Percentiles rank a stretch among this genome's conserved stretches.
Evolutionary conservation across 352 stramenopile genomes (phyloP).

Genomic region (Phytophthora macrochlamydospora): DNA sequence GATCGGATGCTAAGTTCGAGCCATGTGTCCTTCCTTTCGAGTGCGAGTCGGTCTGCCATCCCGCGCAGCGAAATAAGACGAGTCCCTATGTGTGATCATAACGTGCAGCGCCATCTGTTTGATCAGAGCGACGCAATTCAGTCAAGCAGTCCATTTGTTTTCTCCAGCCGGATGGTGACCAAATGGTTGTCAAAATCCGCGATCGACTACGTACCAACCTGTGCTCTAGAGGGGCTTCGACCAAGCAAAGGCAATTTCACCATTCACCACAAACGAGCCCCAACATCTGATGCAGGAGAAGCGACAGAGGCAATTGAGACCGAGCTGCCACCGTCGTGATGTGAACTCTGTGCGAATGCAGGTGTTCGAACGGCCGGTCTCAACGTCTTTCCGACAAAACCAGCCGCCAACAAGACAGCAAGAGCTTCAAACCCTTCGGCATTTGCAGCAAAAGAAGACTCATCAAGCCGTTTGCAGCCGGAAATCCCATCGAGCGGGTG

Average conservation of each 20-base stretch:
- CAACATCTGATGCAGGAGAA: background rate
- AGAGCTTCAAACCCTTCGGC: background rate
- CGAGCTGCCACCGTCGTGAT: too few relatives aligned
- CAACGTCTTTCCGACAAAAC: background rate
- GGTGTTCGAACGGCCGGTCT: too few relatives aligned
- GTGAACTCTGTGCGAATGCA: too few relatives aligned
- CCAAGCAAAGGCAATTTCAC: too few relatives aligned
- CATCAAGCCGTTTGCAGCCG: background rate
- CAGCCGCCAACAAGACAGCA: background rate
- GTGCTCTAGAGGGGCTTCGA: background rate
- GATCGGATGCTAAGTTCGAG: background rate
- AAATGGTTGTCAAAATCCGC: background rate
- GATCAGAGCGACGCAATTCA: background rate
- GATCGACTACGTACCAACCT: background rate
- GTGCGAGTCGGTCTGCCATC: background rate
- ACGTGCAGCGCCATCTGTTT: conserved; percentile 1
- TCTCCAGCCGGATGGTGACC: background rate
- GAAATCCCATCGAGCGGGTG: background rate
- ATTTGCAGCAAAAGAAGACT: background rate
- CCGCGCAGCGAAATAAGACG: background rate
- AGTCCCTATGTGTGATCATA: background rate
- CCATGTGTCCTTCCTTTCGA: background rate
- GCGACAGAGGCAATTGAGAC: too few relatives aligned
- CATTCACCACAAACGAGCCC: too few relatives aligned
- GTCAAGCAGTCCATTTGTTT: background rate